Percentiles rank a stretch among this genome's conserved stretches.
These are phyloP conservation scores for Cyberlindnera subsufficiens DNA, from an alignment of 805 yeast species.

Conservation along the genomic window DNA sequence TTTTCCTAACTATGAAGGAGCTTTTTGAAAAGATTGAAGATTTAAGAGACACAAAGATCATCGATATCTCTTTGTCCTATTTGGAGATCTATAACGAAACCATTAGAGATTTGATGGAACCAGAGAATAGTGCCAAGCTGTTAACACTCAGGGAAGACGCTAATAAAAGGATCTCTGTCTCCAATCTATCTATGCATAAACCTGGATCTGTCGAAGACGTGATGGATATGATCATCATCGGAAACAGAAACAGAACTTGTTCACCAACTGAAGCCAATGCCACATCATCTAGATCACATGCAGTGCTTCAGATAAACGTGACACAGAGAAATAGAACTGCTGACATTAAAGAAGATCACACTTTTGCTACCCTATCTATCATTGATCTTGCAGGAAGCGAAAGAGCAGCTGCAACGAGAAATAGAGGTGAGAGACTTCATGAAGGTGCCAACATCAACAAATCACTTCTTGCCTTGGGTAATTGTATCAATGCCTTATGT, in stretches of 20 bases:
- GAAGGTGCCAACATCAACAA: slow-evolving; percentile 95
- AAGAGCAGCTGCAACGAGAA: slow-evolving; percentile 84
- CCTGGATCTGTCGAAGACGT: slow-evolving; percentile 66
- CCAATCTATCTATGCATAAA: slow-evolving; percentile 59
- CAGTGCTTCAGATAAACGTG: slow-evolving; percentile 80
- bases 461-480: slow-evolving; percentile 84
- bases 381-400: slow-evolving; percentile 96
- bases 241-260: slow-evolving; percentile 72
- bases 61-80: slow-evolving; percentile 65
- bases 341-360: slow-evolving; percentile 59
- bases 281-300: slow-evolving; percentile 89
- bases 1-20: slow-evolving; percentile 72
- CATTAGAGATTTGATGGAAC: slow-evolving; percentile 70
- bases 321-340: slow-evolving; percentile 54
- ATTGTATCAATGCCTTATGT: slow-evolving; percentile 89
- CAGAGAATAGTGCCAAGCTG: slow-evolving; percentile 40
- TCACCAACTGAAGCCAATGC: slow-evolving; percentile 91
- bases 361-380: slow-evolving; percentile 75
- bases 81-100: slow-evolving; percentile 90
- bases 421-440: slow-evolving; percentile 70
- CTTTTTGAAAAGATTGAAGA: slow-evolving; percentile 58
- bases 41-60: slow-evolving; percentile 43
- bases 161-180: slow-evolving; percentile 57
- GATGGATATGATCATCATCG: slow-evolving; percentile 68
- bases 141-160: slow-evolving; percentile 69